Conservation (phyloP, 495 filamentous ascomycete species). For the Hypoxylon fragiforme region DNA sequence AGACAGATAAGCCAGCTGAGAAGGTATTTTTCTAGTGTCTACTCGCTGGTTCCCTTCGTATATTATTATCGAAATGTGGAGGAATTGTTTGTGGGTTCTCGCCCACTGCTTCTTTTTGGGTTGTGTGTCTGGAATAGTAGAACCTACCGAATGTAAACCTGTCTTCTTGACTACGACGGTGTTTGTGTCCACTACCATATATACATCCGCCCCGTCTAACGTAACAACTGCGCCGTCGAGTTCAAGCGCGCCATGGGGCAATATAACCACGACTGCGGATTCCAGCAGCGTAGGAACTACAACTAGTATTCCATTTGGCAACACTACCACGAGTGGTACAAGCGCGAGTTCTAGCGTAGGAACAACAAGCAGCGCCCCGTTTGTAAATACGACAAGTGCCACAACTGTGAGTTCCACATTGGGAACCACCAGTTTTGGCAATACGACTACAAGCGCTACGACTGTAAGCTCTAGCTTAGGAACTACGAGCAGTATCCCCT, state of each 20-base stretch:
- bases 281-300: constrained; percentile 9
- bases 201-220: constrained; percentile 20
- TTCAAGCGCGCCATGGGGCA: constrained; percentile 10
- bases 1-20: constrained; percentile 11
- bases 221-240: constrained; percentile 14
- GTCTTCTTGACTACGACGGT: constrained; percentile 31
- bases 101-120: constrained; percentile 26
- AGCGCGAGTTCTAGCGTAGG: neutral
- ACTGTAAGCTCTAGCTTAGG: neutral
- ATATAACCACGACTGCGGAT: constrained; percentile 12
- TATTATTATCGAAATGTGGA: constrained; percentile 16
- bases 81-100: constrained; percentile 16
- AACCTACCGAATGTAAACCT: constrained; percentile 14
- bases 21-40: neutral
- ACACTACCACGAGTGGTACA: neutral
- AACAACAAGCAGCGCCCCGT: neutral
- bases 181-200: constrained; percentile 32
- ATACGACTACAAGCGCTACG: constrained; percentile 1
- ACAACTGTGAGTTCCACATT: neutral
- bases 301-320: constrained; percentile 2
- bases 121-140: constrained; percentile 11
- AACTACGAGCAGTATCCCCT: neutral
- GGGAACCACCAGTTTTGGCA: neutral
- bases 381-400: neutral
- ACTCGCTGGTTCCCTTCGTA: constrained; percentile 10